Evolutionary conservation across 2,329 filamentous ascomycete genomes (phyloP).

Genomic region (Teratosphaeria epicoccoides): DNA sequence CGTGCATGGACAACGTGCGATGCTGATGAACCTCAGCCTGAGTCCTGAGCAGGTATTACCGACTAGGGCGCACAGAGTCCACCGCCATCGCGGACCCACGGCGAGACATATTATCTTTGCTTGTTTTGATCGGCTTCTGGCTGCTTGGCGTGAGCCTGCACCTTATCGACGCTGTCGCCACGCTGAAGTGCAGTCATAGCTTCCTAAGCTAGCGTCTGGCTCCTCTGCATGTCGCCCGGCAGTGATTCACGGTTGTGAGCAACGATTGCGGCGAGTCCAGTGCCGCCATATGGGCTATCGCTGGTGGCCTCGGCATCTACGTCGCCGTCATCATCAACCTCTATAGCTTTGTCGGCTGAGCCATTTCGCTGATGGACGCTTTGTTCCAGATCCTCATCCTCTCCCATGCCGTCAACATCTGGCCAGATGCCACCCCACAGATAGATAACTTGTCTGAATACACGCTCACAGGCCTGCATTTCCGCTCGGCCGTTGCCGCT

Average conservation of each 20-base stretch:
- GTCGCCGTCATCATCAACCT: conserved; percentile 13
- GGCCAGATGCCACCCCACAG: conserved; percentile 41
- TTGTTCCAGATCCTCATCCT: conserved; percentile 27
- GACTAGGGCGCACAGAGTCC: no score
- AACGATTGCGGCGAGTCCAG: conserved; percentile 14
- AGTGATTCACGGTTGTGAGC: conserved; percentile 6
- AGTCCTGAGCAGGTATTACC: no score
- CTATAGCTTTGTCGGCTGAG: conserved; percentile 6
- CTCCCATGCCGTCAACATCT: conserved; percentile 39
- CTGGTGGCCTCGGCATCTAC: conserved; percentile 10
- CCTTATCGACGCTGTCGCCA: not conserved
- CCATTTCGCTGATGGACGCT: conserved; percentile 2
- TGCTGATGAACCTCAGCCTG: no score
- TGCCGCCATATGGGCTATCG: conserved; percentile 15
- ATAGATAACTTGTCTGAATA: conserved; percentile 39
- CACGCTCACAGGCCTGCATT: conserved; percentile 36
- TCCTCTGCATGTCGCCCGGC: not conserved
- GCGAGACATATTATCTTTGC: not conserved
- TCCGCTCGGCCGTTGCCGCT: conserved; percentile 38
- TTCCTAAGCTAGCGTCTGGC: not conserved
- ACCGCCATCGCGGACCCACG: not conserved
- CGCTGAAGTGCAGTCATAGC: not conserved
- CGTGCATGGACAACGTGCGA: no score
- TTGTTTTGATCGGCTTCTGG: no score
- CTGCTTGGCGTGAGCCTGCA: not conserved